Percentiles rank a stretch among this genome's conserved stretches.
phyloP scores from a whole-genome alignment of 352 stramenopile species.

The Blastocystis sp. region DNA sequence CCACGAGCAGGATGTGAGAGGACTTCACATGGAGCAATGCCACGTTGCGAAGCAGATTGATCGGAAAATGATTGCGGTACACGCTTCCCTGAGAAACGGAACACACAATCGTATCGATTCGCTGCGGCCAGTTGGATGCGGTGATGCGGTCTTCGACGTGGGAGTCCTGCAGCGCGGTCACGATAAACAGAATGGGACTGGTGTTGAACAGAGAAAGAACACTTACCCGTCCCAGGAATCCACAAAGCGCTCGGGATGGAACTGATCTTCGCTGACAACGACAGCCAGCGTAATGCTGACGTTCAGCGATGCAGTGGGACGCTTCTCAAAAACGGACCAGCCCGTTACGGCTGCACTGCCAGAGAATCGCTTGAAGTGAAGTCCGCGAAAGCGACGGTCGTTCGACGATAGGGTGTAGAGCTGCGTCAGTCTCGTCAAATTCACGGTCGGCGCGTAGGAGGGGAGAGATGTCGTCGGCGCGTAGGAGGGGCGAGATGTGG shows the following conservation, averaged over 20 bases:
- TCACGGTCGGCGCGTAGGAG: neutral
- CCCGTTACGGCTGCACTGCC: neutral
- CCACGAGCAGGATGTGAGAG: constrained; percentile 15
- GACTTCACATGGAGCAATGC: neutral
- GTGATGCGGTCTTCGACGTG: neutral
- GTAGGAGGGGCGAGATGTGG: too few species aligned
- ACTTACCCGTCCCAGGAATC: constrained; percentile 17
- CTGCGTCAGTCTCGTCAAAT: neutral
- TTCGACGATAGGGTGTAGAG: neutral
- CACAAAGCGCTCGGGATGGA: neutral
- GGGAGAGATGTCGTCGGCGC: neutral
- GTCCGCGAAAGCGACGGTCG: constrained; percentile 11
- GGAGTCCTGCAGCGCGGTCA: neutral
- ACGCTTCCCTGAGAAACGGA: neutral
- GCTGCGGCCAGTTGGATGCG: neutral
- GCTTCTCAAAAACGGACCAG: constrained; percentile 19
- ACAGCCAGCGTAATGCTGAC: neutral
- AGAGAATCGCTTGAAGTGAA: neutral
- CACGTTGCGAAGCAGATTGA: constrained; percentile 64
- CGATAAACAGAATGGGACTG: constrained; percentile 36
- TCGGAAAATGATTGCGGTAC: neutral
- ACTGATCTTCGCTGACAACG: neutral
- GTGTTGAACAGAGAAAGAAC: neutral
- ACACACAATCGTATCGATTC: neutral
- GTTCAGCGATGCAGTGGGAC: neutral